Base-by-base conservation (phyloP, 2,329 filamentous ascomycete genomes). In the Diaporthe longicolla region DNA sequence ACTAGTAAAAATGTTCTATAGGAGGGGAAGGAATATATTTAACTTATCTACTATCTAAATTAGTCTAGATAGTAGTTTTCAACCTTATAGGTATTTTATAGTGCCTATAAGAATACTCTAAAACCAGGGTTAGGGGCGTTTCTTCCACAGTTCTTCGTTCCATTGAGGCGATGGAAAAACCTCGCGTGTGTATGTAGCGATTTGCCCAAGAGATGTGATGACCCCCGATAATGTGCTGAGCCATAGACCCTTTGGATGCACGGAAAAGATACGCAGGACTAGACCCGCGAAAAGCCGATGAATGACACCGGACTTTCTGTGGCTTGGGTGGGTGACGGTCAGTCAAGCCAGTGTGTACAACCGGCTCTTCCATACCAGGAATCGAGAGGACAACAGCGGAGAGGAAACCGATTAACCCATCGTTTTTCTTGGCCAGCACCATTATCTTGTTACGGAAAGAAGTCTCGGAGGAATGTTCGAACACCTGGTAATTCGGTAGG, bases 291-390 rank as follows among this genome's bases (percentile, higher is more conserved):
- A 66, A 11, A 66, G 61, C 4, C 61, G 35, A 5, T 66, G 61
- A 37, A 66, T 66, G 13, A 66, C 21, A 2, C 61, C 61, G 4
- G 61, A 66, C 9, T 66, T 66, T 21, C 61, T 35, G 9, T 52
- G 29, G 15, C n/a, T 35, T 7, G 61, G 61, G 29, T 66, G 45
- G 21, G 52, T 66, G 21, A 66, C 61, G 2, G 61, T 66, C 61
- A 52, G 61, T 66, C 61, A 52, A 66, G 11, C 61, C 61, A 10
- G 61, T 66, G 8, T 66, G 61, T 21, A 66, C 26, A 66, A 52
- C 43, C 1, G 61, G 61, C 5, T 52, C 61, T 24, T 52, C 35
- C 26, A 35, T 6, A 19, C 29, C 61, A 45, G 45, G 11, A 29
- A 66, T 37, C 29, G 43, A 24, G 45, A 66, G 61, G 13, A 66